Base-by-base conservation (phyloP, 2,329 filamentous ascomycete genomes). In the Nakataea oryzae region DNA sequence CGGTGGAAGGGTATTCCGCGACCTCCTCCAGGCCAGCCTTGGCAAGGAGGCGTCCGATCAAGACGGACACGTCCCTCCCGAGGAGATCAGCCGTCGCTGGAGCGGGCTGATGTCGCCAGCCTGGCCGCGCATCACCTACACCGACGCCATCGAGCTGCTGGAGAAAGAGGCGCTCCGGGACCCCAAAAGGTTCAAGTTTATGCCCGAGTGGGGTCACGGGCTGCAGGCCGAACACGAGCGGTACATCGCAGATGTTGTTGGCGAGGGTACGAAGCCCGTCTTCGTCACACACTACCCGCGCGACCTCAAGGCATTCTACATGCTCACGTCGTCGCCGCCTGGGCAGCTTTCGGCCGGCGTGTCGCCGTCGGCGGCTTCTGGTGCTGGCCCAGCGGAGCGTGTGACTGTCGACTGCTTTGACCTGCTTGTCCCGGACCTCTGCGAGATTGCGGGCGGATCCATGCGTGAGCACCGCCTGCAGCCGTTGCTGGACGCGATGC, bases 261-360 rank as follows among this genome's bases (percentile, higher is more conserved):
- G 76, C 58, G 75, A 77, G 32, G 76, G 77, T 54, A 73, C 73
- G 66, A 77, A 82, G 58, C 95, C 95, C 9, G 81, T 97, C 57
- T 97, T 97, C 72, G 86, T 99, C 66, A 97, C 93, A 17, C 82
- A 97, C 73, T 99, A 97, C 71, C 95, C 95, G n/a, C 85, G 85
- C 66, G 79, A 81, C 58, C 86, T 95, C 72, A 99, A 99, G 76
- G 91, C 93, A 13, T 99, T 97, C 75, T 99, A 82, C 73, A 82
- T 82, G 80, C 76, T 74, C 55, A 74, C 75, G 61, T 75, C 63
- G n/a, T 41, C 55, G 24, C 26, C 64, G 28, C n/a, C 54, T 27
- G 28, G 26, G 6, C 34, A 28, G 26, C 27, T 58, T 26, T 58
- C 57, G 57, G 57, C 57, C 57, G 57, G 57, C 30, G 34, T 34